phyloP scores from a whole-genome alignment of 1,284 basidiomycete species.

The Cryptococcus sp. region DNA sequence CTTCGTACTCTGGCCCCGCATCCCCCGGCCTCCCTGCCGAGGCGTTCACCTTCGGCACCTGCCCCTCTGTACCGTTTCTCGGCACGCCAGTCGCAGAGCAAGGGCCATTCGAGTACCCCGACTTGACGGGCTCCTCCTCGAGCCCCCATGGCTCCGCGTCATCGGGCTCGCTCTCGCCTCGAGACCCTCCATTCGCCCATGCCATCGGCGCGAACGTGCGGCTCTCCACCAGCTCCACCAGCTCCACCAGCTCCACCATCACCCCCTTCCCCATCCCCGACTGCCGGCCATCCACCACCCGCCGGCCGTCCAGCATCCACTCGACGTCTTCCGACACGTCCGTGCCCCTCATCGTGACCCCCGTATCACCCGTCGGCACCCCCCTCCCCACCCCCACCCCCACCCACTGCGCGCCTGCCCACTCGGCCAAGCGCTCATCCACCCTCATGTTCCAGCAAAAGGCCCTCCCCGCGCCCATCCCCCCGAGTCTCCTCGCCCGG shows the following conservation, averaged over 20 bases:
- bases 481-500: conserved; percentile 27
- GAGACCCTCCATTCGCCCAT: background rate
- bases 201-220: conserved; percentile 5
- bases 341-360: conserved; percentile 1
- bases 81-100: conserved; percentile 34
- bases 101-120: conserved; percentile 38
- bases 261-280: conserved; percentile 15
- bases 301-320: conserved; percentile 17
- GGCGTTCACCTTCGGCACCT: conserved; percentile 23
- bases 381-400: background rate
- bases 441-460: conserved; percentile 24
- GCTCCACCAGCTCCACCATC: conserved; percentile 19
- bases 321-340: conserved; percentile 11
- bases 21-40: conserved; percentile 8
- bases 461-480: conserved; percentile 25
- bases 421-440: background rate
- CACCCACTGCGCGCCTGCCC: conserved; percentile 1
- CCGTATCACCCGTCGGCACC: background rate
- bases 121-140: background rate
- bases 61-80: conserved; percentile 13
- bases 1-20: background rate
- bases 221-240: conserved; percentile 11
- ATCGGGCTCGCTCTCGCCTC: background rate
- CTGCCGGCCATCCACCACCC: conserved; percentile 16
- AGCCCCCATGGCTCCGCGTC: background rate